A percentile compares a stretch with the other conserved stretches of the same genome.
phyloP scores from a whole-genome alignment of 2,329 filamentous ascomycete species.

The Cordyceps fumosorosea region DNA sequence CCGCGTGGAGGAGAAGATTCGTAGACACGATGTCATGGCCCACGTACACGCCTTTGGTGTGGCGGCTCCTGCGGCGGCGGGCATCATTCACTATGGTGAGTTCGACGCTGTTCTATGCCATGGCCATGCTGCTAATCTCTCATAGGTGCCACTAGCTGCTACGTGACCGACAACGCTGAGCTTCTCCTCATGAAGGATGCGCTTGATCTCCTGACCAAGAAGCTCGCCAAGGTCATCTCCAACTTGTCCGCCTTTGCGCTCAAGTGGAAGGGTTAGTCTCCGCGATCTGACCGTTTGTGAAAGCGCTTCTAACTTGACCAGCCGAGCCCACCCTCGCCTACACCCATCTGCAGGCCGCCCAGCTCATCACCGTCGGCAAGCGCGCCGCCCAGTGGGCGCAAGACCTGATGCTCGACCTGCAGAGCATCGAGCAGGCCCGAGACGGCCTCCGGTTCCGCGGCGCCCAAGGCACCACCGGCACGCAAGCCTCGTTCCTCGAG shows the following conservation, averaged over 20 bases:
- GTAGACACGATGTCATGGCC: conserved; percentile 60
- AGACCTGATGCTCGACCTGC: conserved; percentile 57
- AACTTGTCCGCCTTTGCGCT: conserved; percentile 51
- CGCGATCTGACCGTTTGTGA: background rate
- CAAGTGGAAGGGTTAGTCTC: conserved; percentile 53
- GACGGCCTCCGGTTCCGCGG: conserved; percentile 69
- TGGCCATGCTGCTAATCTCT: background rate
- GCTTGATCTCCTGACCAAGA: conserved; percentile 72
- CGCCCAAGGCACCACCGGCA: conserved; percentile 61
- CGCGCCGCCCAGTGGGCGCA: conserved; percentile 69
- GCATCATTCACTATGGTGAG: conserved; percentile 70
- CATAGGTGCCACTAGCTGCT: conserved; percentile 37
- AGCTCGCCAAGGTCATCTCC: conserved; percentile 45
- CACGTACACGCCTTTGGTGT: conserved; percentile 70
- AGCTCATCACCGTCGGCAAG: conserved; percentile 59
- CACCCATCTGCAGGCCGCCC: conserved; percentile 64
- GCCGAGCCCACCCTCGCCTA: conserved; percentile 63
- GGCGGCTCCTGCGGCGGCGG: conserved; percentile 68
- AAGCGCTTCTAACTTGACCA: background rate
- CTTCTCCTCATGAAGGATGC: conserved; percentile 60
- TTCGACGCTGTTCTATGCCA: background rate
- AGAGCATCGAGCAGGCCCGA: conserved; percentile 63
- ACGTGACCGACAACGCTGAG: conserved; percentile 69
- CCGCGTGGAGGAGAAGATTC: conserved; percentile 66
- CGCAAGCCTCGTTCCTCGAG: conserved; percentile 64